Conservation (phyloP, 805 yeast genomes). For the Schizosaccharomyces pombe region DNA sequence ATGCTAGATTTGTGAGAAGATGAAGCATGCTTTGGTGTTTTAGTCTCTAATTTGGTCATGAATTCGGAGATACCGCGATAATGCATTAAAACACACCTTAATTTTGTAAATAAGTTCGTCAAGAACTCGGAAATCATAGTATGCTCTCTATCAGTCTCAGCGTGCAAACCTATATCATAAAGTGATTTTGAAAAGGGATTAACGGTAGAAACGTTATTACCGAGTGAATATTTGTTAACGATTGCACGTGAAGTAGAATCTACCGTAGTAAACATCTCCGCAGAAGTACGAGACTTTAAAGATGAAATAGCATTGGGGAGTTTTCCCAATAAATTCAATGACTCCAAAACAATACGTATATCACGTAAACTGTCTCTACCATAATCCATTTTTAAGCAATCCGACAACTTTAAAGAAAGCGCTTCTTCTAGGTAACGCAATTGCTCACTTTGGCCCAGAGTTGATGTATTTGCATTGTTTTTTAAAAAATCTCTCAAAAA, state of each 20-base stretch:
- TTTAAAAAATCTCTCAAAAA: not conserved
- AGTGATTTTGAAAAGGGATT: not conserved
- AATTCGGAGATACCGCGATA: not conserved
- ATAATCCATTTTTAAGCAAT: not conserved
- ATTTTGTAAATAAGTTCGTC: not conserved
- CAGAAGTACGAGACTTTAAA: not conserved
- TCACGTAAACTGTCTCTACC: not conserved
- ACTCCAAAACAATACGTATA: not conserved
- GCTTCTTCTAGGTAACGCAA: not conserved
- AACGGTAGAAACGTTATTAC: not conserved
- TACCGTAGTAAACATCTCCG: not conserved
- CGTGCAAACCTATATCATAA: not conserved
- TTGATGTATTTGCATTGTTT: too few species aligned
- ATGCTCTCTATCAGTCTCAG: not conserved
- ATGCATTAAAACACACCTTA: not conserved
- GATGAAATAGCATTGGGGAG: not conserved
- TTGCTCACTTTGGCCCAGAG: not conserved
- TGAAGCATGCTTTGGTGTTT: not conserved
- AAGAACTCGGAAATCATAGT: not conserved
- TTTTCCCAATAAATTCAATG: not conserved
- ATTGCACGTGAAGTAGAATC: not conserved
- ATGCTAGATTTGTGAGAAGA: not conserved
- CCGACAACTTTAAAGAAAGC: not conserved
- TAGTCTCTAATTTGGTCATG: not conserved
- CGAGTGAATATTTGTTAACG: not conserved